Base-by-base conservation (phyloP, 1,284 basidiomycete species). In the Trichosporon sp. region DNA sequence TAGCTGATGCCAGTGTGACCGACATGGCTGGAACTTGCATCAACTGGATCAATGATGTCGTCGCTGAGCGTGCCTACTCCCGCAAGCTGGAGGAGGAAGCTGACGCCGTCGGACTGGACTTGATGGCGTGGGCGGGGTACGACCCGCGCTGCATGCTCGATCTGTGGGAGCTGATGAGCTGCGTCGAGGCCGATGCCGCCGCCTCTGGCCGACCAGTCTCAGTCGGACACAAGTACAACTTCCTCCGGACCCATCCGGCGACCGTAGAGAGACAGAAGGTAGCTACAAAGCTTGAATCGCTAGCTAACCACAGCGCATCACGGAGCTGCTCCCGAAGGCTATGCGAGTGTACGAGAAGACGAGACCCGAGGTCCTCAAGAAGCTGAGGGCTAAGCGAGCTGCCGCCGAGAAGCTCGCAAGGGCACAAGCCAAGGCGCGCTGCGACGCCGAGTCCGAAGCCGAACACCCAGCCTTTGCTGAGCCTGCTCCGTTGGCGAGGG, bases 1-100 rank as follows among this genome's bases (percentile, higher is more conserved):
- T 19, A 51, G 64, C 56, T 51, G 5, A 64, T 61, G 67, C 1
- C 74, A 86, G 84, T 37, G 77, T 87, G 40, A 85, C 85, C 48
- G 86, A 87, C 73, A 83, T 84, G 1, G 82, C 86, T 5, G 85
- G 82, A 0, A 74, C 85, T 16, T 80, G 81, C 66, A 84, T 88
- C 76, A 88, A 87, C 70, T 84, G 84, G 76, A 73, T 87, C 48
- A 86, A 87, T 73, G 84, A 87, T 67, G 79, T 85, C 19, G 83
- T 87, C 0, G 85, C 86, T 2, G 81, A 85, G 67, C 77, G 86
- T 26, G 86, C 86, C 1, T 88, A 85, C 73, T 86, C 85, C 31
- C 80, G 86, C 48, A 87, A 87, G 76, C 76, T 88, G 16, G 86
- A 88, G 75, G 82, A 82, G 75, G 87, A 88, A 74, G 87, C 87